These are phyloP conservation scores for Cryptococcus wingfieldii DNA, from an alignment of 1,284 basidiomycete species.

Conservation along the genomic window DNA sequence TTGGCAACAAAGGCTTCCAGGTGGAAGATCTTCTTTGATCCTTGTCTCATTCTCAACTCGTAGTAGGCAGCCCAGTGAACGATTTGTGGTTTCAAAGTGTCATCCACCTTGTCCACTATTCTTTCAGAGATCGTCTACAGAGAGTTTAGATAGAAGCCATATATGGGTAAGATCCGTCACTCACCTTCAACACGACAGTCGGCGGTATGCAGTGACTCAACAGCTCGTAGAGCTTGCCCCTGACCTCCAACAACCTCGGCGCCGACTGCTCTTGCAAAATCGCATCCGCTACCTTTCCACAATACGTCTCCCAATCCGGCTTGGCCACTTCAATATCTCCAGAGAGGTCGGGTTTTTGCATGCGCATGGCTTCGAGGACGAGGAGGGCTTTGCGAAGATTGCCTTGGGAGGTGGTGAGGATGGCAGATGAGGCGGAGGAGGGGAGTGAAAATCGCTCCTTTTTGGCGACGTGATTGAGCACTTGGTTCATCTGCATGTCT, in stretches of 20 bases:
- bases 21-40: slow-evolving; percentile 92
- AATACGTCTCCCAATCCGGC: slow-evolving; percentile 99
- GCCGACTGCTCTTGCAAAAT: slow-evolving; percentile 94
- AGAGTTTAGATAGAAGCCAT: neutral
- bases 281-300: slow-evolving; percentile 84
- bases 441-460: slow-evolving; percentile 79
- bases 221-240: slow-evolving; percentile 90
- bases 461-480: slow-evolving; percentile 75
- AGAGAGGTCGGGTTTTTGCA: slow-evolving; percentile 82
- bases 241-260: slow-evolving; percentile 81
- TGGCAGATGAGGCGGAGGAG: slow-evolving; percentile 64
- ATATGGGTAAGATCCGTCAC: slow-evolving; percentile 8
- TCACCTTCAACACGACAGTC: slow-evolving; percentile 78
- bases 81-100: slow-evolving; percentile 78
- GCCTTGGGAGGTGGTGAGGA: slow-evolving; percentile 75
- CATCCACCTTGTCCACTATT: slow-evolving; percentile 81
- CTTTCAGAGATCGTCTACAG: slow-evolving; percentile 77
- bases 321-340: slow-evolving; percentile 75
- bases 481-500: slow-evolving; percentile 64
- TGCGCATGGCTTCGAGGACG: slow-evolving; percentile 90
- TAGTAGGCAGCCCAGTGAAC: slow-evolving; percentile 97
- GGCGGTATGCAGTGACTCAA: slow-evolving; percentile 98
- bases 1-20: slow-evolving; percentile 68
- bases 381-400: slow-evolving; percentile 94
- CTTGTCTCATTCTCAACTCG: slow-evolving; percentile 82